Conservation (phyloP, 2,329 filamentous ascomycete species). For the Cercospora citrullina region DNA sequence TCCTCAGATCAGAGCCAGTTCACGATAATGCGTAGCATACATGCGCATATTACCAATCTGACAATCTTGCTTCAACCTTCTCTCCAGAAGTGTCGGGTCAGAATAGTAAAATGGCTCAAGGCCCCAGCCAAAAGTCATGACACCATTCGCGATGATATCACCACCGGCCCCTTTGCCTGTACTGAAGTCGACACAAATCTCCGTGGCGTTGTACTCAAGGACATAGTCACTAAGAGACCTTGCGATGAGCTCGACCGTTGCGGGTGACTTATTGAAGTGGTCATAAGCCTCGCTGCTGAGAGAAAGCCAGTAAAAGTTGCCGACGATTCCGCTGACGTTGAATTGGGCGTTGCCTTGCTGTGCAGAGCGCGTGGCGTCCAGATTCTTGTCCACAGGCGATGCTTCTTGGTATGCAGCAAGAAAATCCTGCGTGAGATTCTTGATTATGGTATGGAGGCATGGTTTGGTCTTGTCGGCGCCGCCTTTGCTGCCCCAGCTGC, state of each 20-base stretch:
- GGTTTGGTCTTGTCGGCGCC: not conserved
- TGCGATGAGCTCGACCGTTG: not conserved
- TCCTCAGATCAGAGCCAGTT: not conserved
- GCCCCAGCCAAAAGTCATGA: constrained; percentile 1
- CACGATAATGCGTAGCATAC: constrained; percentile 4
- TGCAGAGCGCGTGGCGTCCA: not conserved
- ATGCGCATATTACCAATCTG: constrained; percentile 4
- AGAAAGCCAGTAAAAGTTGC: constrained; percentile 1
- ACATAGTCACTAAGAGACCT: not conserved
- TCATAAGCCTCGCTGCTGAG: not conserved
- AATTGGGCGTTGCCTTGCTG: not conserved
- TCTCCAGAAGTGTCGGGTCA: not conserved
- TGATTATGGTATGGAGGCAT: not conserved
- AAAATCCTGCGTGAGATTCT: not conserved
- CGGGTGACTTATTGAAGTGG: not conserved
- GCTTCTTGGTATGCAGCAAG: constrained; percentile 1
- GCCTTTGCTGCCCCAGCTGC: not conserved
- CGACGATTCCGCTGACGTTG: not conserved
- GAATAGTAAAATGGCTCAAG: not conserved
- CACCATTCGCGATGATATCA: not conserved
- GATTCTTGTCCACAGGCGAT: not conserved
- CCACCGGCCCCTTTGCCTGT: not conserved
- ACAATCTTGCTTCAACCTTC: not conserved
- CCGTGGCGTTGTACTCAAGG: not conserved
- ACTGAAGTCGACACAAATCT: constrained; percentile 3